A percentile compares a stretch with the other conserved stretches of the same genome.
Evolutionary conservation across 2,329 filamentous ascomycete genomes (phyloP).

Genomic region (Nigrospora oryzae): DNA sequence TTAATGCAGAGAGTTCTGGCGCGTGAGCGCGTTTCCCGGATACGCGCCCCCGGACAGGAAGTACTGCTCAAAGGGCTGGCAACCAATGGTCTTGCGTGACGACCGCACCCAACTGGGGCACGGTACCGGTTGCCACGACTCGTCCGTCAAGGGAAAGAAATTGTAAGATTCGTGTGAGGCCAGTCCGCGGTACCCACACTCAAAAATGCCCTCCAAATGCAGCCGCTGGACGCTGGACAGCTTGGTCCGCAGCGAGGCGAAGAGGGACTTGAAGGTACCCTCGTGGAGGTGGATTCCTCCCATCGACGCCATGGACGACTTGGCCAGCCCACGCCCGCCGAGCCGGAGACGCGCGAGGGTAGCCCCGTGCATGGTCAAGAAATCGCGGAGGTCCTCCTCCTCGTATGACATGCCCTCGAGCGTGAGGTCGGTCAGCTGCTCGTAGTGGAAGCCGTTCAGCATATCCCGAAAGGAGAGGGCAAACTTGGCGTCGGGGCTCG

Average conservation of each 20-base stretch:
- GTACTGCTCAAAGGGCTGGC: constrained; percentile 29
- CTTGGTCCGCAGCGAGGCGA: constrained; percentile 26
- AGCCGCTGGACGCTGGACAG: constrained; percentile 30
- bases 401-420: constrained; percentile 34
- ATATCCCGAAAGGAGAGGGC: constrained; percentile 29
- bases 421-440: constrained; percentile 28
- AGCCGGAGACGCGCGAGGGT: constrained; percentile 32
- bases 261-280: constrained; percentile 34
- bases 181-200: constrained; percentile 28
- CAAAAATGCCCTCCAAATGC: constrained; percentile 36
- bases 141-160: constrained; percentile 31
- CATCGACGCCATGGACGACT: constrained; percentile 26
- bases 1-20: constrained; percentile 10
- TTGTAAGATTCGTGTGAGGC: constrained; percentile 29
- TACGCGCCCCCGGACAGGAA: constrained; percentile 29
- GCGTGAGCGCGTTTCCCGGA: constrained; percentile 10
- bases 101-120: constrained; percentile 18
- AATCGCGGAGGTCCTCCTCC: constrained; percentile 32
- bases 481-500: constrained; percentile 29
- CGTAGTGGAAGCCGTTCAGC: constrained; percentile 26
- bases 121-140: constrained; percentile 26
- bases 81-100: constrained; percentile 24
- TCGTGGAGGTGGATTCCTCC: constrained; percentile 35
- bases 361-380: constrained; percentile 29
- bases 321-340: constrained; percentile 32